Evolutionary conservation across 495 filamentous ascomycete genomes (phyloP).

Genomic region (Talaromyces trachyspermus): DNA sequence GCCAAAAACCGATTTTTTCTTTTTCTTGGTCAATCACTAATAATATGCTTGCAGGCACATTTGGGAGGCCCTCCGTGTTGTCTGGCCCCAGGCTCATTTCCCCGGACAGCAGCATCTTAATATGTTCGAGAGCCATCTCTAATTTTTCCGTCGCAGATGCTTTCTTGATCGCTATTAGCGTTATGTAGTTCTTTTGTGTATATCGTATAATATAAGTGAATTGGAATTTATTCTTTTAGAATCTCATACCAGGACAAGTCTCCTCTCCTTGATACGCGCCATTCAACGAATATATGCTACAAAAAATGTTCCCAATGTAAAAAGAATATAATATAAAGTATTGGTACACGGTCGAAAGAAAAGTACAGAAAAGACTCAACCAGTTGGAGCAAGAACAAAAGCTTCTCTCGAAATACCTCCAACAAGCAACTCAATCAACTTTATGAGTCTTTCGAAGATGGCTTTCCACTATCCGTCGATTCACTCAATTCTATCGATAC

Average conservation of each 20-base stretch:
- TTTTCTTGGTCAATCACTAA: constrained; percentile 4
- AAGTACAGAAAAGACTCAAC: too few relatives aligned
- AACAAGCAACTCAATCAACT: too few relatives aligned
- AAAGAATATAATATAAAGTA: neutral
- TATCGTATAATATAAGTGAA: neutral
- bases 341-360: neutral
- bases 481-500: too few relatives aligned
- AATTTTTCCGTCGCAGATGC: constrained; percentile 7
- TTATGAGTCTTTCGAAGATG: neutral
- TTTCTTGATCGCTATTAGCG: constrained; percentile 3
- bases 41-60: constrained; percentile 56
- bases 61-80: constrained; percentile 75
- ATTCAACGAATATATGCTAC: constrained; percentile 4
- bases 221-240: too few relatives aligned
- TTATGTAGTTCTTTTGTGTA: neutral
- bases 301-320: neutral
- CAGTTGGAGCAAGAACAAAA: too few relatives aligned
- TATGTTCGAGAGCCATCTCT: constrained; percentile 57
- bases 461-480: too few relatives aligned
- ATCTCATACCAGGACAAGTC: too few relatives aligned
- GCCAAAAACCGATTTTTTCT: neutral
- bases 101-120: constrained; percentile 58
- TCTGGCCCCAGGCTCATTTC: constrained; percentile 83
- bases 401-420: neutral
- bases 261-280: too few relatives aligned